Conservation (phyloP, 768 basidiomycete genomes). For the Leccinum incarnatum region DNA sequence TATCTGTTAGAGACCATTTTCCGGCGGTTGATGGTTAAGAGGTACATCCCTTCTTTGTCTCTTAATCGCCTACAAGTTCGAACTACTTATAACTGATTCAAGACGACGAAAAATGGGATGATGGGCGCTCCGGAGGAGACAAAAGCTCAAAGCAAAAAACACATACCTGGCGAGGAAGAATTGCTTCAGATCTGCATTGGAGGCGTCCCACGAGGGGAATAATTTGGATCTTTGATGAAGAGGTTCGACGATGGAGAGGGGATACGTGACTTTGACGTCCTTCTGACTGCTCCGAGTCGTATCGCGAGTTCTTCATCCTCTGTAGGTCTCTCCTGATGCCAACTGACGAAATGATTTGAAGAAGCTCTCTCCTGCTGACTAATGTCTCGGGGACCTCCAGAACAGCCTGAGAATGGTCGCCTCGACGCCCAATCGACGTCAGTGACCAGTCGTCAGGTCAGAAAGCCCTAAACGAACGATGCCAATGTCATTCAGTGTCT, state of each 20-base stretch:
- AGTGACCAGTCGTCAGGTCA: too few species aligned
- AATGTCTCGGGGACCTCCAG: too few species aligned
- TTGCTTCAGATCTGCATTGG: constrained; percentile 17
- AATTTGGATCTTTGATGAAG: constrained; percentile 59
- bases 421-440: too few species aligned
- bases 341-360: constrained; percentile 46
- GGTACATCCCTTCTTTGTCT: too few species aligned
- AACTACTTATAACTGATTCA: constrained; percentile 37
- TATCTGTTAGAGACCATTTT: too few species aligned
- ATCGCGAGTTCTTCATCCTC: constrained; percentile 40
- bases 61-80: too few species aligned
- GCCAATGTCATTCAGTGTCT: too few species aligned
- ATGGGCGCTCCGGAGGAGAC: constrained; percentile 52
- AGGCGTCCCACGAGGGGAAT: constrained; percentile 44
- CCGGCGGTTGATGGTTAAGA: too few species aligned
- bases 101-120: constrained; percentile 55
- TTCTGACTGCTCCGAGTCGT: constrained; percentile 2
- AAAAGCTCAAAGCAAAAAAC: constrained; percentile 48
- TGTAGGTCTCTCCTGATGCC: constrained; percentile 50
- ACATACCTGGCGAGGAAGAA: constrained; percentile 40
- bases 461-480: too few species aligned
- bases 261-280: constrained; percentile 21
- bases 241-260: constrained; percentile 50
- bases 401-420: too few species aligned
- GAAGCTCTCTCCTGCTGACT: background rate